Percentiles rank a stretch among this genome's conserved stretches.
phyloP scores from a whole-genome alignment of 441 rosid genomes.

The Kokia cookei region DNA sequence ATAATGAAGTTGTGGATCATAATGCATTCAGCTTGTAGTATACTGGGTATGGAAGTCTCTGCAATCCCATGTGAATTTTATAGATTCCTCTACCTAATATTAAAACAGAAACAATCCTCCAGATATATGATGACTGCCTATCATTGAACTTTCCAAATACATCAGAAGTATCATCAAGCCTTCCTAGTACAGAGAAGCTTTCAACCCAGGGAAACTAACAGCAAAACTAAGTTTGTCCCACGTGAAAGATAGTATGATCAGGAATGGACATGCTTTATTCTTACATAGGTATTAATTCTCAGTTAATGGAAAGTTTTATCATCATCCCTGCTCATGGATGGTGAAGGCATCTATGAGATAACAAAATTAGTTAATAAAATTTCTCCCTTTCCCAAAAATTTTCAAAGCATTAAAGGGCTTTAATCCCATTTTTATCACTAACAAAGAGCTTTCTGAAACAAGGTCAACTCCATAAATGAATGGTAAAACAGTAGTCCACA shows the following conservation, averaged over 20 bases:
- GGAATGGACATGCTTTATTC: neutral
- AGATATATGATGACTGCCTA: neutral
- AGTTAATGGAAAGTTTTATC: neutral
- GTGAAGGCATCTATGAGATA: neutral
- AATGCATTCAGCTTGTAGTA: neutral
- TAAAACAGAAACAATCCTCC: neutral
- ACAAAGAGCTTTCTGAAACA: neutral
- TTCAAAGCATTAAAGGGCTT: neutral
- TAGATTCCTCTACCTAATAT: neutral
- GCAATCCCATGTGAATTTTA: neutral
- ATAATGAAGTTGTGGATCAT: neutral
- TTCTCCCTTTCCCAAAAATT: neutral
- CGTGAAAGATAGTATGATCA: neutral
- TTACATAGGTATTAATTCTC: neutral
- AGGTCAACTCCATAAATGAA: neutral
- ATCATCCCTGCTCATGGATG: neutral
- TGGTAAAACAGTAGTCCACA: neutral
- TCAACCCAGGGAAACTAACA: neutral
- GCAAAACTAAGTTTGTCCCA: neutral
- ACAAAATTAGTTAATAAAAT: neutral
- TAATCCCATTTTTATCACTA: neutral
- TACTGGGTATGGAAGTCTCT: neutral
- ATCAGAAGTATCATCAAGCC: neutral
- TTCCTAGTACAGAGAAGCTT: neutral
- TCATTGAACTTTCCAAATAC: neutral